phyloP scores from a whole-genome alignment of 495 filamentous ascomycete genomes.

The Beverwykella pulmonaria region DNA sequence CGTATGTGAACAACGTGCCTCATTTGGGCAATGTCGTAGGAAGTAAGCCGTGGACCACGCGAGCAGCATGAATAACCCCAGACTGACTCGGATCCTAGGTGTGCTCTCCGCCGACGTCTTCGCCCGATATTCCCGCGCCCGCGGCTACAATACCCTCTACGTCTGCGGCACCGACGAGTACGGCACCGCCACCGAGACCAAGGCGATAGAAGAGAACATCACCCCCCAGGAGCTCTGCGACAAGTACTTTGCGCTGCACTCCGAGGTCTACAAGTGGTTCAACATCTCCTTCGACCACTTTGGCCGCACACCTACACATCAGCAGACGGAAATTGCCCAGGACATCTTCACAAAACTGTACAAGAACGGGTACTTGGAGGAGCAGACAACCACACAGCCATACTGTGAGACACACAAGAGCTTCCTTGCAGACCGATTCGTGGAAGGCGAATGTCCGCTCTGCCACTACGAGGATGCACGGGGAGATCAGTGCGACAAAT shows the following conservation, averaged over 20 bases:
- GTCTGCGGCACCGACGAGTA: slow-evolving; percentile 78
- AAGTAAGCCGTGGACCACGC: slow-evolving; percentile 44
- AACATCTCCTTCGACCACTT: slow-evolving; percentile 83
- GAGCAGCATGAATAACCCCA: too few species aligned
- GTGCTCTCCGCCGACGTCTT: slow-evolving; percentile 85
- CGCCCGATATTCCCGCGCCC: slow-evolving; percentile 70
- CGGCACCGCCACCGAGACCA: slow-evolving; percentile 86
- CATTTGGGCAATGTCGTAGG: slow-evolving; percentile 77
- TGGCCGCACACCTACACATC: slow-evolving; percentile 75
- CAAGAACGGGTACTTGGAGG: slow-evolving; percentile 78
- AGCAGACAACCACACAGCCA: slow-evolving; percentile 75
- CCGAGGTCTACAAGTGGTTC: slow-evolving; percentile 84
- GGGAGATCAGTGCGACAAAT: slow-evolving; percentile 88
- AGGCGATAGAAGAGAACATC: slow-evolving; percentile 68
- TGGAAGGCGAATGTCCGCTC: slow-evolving; percentile 83
- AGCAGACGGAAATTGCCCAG: slow-evolving; percentile 87
- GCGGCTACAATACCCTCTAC: slow-evolving; percentile 65
- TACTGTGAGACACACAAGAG: slow-evolving; percentile 80
- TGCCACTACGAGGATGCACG: slow-evolving; percentile 81
- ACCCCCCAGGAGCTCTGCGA: slow-evolving; percentile 75
- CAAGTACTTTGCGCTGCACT: slow-evolving; percentile 83
- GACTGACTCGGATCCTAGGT: neutral
- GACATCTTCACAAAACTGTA: slow-evolving; percentile 78
- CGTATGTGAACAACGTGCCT: slow-evolving; percentile 94
- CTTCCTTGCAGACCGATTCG: slow-evolving; percentile 91